A percentile compares a stretch with the other conserved stretches of the same genome.
phyloP scores from a whole-genome alignment of 768 basidiomycete species.

The Sarcodon aspratus region DNA sequence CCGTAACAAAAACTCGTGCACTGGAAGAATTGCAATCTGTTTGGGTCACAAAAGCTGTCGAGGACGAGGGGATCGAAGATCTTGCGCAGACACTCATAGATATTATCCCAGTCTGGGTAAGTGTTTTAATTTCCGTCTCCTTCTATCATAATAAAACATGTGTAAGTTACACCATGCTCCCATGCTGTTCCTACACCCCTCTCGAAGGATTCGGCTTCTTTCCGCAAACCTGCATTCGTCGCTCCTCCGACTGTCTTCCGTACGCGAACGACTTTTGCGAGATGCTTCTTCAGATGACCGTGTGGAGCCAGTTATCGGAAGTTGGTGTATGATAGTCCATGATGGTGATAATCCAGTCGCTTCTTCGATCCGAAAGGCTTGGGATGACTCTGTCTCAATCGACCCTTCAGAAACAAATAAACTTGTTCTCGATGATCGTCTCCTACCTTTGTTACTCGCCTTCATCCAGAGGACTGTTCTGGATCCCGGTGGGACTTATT shows the following conservation, averaged over 20 bases:
- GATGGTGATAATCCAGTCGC: slow-evolving; percentile 63
- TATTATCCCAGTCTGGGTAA: slow-evolving; percentile 87
- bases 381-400: slow-evolving; percentile 25
- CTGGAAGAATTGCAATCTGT: slow-evolving; percentile 68
- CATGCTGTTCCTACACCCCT: slow-evolving; percentile 67
- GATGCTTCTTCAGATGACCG: slow-evolving; percentile 31
- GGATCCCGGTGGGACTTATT: slow-evolving; percentile 49
- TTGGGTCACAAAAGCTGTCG: slow-evolving; percentile 50
- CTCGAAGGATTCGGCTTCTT: slow-evolving; percentile 58
- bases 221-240: slow-evolving; percentile 52
- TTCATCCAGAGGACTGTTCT: slow-evolving; percentile 47
- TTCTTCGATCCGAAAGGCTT: slow-evolving; percentile 36
- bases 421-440: slow-evolving; percentile 20
- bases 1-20: slow-evolving; percentile 72
- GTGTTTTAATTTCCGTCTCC: slow-evolving; percentile 16
- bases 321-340: slow-evolving; percentile 63
- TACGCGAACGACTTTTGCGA: slow-evolving; percentile 38
- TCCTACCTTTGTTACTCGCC: slow-evolving; percentile 24
- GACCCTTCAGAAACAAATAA: slow-evolving; percentile 2
- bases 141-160: neutral
- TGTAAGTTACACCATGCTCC: slow-evolving; percentile 82
- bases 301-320: slow-evolving; percentile 48
- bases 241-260: slow-evolving; percentile 43
- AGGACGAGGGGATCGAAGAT: slow-evolving; percentile 29
- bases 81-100: slow-evolving; percentile 31